phyloP scores from a whole-genome alignment of 2,329 filamentous ascomycete genomes.

The Pseudocercospora musae region DNA sequence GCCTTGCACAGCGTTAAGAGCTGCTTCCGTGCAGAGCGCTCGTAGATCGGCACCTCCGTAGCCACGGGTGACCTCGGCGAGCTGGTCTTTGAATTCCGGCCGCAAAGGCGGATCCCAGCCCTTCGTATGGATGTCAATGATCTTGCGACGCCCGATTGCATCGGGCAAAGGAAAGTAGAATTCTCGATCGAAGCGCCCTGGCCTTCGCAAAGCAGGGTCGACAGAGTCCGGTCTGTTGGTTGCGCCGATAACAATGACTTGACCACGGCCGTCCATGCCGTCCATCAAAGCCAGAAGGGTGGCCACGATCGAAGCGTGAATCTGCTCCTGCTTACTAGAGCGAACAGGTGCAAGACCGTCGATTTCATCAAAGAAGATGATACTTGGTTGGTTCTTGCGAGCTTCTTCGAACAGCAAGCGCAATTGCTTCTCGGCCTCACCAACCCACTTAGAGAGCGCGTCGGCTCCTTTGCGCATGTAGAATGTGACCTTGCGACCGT shows the following conservation, averaged over 20 bases:
- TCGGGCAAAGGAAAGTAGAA: slow-evolving; percentile 97
- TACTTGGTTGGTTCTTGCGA: slow-evolving; percentile 90
- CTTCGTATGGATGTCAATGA: slow-evolving; percentile 91
- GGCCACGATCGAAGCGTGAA: slow-evolving; percentile 95
- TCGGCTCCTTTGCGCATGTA: slow-evolving; percentile 99
- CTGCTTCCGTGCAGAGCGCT: slow-evolving; percentile 91
- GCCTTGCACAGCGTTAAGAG: slow-evolving; percentile 90
- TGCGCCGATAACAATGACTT: slow-evolving; percentile 98
- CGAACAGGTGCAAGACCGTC: slow-evolving; percentile 93
- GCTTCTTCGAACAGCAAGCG: slow-evolving; percentile 93
- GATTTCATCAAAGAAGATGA: slow-evolving; percentile 99
- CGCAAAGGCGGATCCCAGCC: slow-evolving; percentile 81
- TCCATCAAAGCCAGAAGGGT: slow-evolving; percentile 94
- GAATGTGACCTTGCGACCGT: slow-evolving; percentile 93
- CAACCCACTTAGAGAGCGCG: slow-evolving; percentile 97
- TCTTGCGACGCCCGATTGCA: slow-evolving; percentile 72
- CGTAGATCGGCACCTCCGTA: slow-evolving; percentile 95
- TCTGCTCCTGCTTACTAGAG: slow-evolving; percentile 98
- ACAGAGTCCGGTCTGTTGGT: slow-evolving; percentile 96
- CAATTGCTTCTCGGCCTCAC: slow-evolving; percentile 93
- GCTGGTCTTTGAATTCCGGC: slow-evolving; percentile 72
- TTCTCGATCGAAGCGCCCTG: slow-evolving; percentile 92
- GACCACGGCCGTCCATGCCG: slow-evolving; percentile 95
- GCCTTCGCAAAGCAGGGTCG: slow-evolving; percentile 88
- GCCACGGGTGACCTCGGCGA: slow-evolving; percentile 88